These are phyloP conservation scores for Phialemoniopsis sp. DNA, from an alignment of 2,329 filamentous ascomycete genomes.

Conservation along the genomic window DNA sequence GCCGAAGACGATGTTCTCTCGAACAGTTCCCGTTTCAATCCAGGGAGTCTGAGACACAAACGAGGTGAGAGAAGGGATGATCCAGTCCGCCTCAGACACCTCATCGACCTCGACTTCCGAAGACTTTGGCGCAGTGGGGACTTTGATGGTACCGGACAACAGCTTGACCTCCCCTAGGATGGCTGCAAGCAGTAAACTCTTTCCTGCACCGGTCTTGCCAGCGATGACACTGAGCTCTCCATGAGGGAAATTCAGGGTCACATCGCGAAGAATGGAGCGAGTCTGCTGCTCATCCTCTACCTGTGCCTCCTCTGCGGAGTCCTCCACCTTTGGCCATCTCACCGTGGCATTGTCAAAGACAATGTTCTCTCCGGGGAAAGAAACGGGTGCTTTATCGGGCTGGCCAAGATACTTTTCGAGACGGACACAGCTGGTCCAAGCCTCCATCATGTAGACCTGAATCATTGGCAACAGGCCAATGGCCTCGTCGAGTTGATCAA, in stretches of 20 bases:
- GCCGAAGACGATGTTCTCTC: slow-evolving; percentile 41
- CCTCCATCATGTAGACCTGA: slow-evolving; percentile 26
- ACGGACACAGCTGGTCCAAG: slow-evolving; percentile 27
- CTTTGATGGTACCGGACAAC: slow-evolving; percentile 21
- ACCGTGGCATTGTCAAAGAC: slow-evolving; percentile 23
- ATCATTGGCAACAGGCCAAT: slow-evolving; percentile 23
- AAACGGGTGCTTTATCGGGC: slow-evolving; percentile 19
- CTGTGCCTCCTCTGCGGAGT: slow-evolving; percentile 9
- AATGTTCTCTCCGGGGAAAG: slow-evolving; percentile 16
- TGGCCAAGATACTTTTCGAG: slow-evolving; percentile 26
- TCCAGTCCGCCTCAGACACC: slow-evolving; percentile 20
- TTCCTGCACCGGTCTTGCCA: slow-evolving; percentile 33
- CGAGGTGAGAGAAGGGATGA: slow-evolving; percentile 30
- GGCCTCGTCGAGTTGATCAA: slow-evolving; percentile 27
- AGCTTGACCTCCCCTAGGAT: slow-evolving; percentile 33
- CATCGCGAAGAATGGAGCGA: slow-evolving; percentile 23
- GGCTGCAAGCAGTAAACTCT: slow-evolving; percentile 31
- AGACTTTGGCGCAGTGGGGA: slow-evolving; percentile 17
- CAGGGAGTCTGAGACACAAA: slow-evolving; percentile 43
- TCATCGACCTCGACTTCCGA: slow-evolving; percentile 13
- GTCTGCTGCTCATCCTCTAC: slow-evolving; percentile 11
- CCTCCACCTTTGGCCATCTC: slow-evolving; percentile 25
- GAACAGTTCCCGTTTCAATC: slow-evolving; percentile 39
- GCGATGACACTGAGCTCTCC: slow-evolving; percentile 28
- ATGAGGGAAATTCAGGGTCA: slow-evolving; percentile 25